phyloP scores from a whole-genome alignment of 352 stramenopile species.

The Globisporangium nunn region DNA sequence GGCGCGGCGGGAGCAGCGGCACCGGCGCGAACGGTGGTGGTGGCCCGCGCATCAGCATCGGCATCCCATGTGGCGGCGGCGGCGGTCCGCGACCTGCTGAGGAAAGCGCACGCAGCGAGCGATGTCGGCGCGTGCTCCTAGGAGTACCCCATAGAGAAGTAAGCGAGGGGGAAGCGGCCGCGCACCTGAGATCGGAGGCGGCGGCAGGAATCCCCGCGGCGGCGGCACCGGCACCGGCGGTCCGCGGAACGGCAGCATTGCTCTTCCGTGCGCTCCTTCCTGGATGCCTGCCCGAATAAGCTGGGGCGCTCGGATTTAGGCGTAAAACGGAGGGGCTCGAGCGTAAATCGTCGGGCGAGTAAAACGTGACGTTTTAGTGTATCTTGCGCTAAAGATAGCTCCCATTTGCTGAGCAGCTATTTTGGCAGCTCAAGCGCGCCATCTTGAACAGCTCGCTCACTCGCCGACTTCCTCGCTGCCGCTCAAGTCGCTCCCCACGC shows the following conservation, averaged over 20 bases:
- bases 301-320: no score
- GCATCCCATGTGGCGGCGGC: neutral
- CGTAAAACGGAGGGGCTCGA: no score
- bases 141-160: neutral
- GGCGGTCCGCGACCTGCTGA: neutral
- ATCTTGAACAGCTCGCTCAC: neutral
- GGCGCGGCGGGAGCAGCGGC: constrained; percentile 4
- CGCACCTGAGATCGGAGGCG: constrained; percentile 10
- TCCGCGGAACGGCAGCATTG: constrained; percentile 16
- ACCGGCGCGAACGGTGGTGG: neutral
- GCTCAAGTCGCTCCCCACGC: neutral
- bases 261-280: neutral
- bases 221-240: constrained; percentile 12
- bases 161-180: neutral
- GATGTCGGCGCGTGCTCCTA: no score
- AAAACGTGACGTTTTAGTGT: no score
- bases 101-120: neutral
- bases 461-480: neutral
- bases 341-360: no score
- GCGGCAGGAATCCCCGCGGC: constrained; percentile 11
- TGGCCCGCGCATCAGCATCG: neutral
- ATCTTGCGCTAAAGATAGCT: neutral
- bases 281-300: no score
- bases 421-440: neutral
- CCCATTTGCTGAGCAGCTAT: neutral